These are phyloP conservation scores for Aspergillus hortae DNA, from an alignment of 2,329 filamentous ascomycete genomes.

Conservation along the genomic window DNA sequence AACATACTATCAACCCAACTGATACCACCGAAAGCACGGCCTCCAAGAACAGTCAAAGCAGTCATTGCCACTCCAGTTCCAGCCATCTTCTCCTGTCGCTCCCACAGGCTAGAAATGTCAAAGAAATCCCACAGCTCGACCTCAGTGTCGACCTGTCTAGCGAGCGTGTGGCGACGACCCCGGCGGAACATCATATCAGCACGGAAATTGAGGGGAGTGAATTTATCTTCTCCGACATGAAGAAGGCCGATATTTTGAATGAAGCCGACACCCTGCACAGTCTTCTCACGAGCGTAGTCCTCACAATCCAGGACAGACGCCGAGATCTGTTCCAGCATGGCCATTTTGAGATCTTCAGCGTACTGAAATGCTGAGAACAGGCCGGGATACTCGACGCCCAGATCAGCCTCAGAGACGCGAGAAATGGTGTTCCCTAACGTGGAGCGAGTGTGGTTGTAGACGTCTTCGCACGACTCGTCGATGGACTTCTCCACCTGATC, in stretches of 20 bases:
- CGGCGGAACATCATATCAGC: conserved; percentile 92
- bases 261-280: conserved; percentile 74
- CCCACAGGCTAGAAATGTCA: conserved; percentile 75
- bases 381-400: conserved; percentile 83
- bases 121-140: conserved; percentile 93
- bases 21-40: conserved; percentile 74
- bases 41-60: conserved; percentile 78
- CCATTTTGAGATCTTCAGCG: conserved; percentile 85
- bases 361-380: conserved; percentile 83
- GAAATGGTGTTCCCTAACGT: conserved; percentile 72
- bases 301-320: conserved; percentile 76
- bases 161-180: conserved; percentile 69
- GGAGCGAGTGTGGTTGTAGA: conserved; percentile 78
- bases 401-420: conserved; percentile 70
- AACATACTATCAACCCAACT: conserved; percentile 87
- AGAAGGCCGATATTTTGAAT: conserved; percentile 86
- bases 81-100: conserved; percentile 90
- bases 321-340: conserved; percentile 86
- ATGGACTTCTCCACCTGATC: conserved; percentile 79
- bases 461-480: conserved; percentile 77
- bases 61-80: conserved; percentile 94
- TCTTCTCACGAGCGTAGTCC: conserved; percentile 74
- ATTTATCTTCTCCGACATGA: conserved; percentile 78
- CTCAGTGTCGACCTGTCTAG: conserved; percentile 79
- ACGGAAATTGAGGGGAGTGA: conserved; percentile 80